Evolutionary conservation across 345 rosid genomes (phyloP).

Genomic region (Pistacia atlantica): DNA sequence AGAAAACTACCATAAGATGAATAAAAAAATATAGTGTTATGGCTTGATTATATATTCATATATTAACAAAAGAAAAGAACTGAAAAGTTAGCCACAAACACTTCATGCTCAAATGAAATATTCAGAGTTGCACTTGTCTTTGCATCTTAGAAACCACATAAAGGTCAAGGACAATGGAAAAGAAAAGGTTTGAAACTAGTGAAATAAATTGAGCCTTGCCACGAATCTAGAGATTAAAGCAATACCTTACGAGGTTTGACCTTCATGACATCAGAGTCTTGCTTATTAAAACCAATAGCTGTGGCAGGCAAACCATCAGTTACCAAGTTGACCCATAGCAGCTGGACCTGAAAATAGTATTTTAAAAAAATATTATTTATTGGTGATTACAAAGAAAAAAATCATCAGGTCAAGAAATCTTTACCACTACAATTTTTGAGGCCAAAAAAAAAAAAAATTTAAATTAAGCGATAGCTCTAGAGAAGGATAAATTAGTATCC

Average conservation of each 20-base stretch:
- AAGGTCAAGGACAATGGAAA: neutral
- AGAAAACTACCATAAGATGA: neutral
- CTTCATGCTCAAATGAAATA: neutral
- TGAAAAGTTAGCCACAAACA: neutral
- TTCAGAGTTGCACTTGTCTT: neutral
- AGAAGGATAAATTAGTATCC: neutral
- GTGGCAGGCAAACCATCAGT: slow-evolving; percentile 99
- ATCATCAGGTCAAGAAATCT: slow-evolving; percentile 8
- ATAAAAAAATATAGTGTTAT: neutral
- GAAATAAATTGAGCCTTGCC: neutral
- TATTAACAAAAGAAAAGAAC: neutral
- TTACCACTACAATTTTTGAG: neutral
- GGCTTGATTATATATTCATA: neutral
- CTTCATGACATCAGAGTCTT: slow-evolving; percentile 96
- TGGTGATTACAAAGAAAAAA: slow-evolving; percentile 8
- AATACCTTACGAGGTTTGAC: slow-evolving; percentile 97
- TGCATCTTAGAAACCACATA: neutral
- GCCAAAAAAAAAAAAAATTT: neutral
- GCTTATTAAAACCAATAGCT: slow-evolving; percentile 98
- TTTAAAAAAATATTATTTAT: neutral
- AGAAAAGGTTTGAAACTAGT: neutral
- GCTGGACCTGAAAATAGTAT: slow-evolving; percentile 73
- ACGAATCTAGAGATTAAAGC: neutral
- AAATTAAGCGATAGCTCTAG: neutral
- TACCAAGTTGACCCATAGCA: slow-evolving; percentile 98